Evolutionary conservation across 345 rosid genomes (phyloP).

Genomic region (Hibiscus syriacus): DNA sequence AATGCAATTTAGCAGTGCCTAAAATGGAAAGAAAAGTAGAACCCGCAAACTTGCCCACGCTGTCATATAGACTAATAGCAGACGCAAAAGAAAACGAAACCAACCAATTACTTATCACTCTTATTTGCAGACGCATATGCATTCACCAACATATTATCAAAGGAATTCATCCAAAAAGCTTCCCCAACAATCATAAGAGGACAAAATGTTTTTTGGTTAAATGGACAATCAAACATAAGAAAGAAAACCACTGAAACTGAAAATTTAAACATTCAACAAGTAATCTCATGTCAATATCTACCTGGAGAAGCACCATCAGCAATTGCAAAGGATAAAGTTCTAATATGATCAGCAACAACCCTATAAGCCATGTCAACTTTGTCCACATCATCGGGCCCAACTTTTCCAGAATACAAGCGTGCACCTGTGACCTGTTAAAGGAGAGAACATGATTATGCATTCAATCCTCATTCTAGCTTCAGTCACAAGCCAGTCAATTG

Average conservation of each 20-base stretch:
- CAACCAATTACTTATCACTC: background rate
- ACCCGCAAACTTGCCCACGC: background rate
- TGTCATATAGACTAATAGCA: background rate
- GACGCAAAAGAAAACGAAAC: background rate
- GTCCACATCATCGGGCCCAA: slow-evolving; percentile 74
- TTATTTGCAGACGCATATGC: background rate
- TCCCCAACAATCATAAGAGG: background rate
- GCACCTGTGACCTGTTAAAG: slow-evolving; percentile 69
- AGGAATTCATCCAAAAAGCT: background rate
- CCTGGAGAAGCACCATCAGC: slow-evolving; percentile 99
- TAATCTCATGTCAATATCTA: slow-evolving; percentile 14
- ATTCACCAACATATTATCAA: background rate
- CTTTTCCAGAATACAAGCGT: slow-evolving; percentile 82
- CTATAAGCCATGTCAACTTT: slow-evolving; percentile 93
- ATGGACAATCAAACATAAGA: background rate
- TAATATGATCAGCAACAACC: slow-evolving; percentile 95
- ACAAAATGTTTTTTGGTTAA: background rate
- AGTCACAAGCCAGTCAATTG: background rate
- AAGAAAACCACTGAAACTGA: background rate
- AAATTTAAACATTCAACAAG: background rate
- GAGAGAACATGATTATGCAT: background rate
- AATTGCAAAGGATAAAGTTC: slow-evolving; percentile 92
- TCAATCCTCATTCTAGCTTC: slow-evolving; percentile 1
- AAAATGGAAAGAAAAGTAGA: background rate
- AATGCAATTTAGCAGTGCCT: background rate